Conservation (phyloP, 345 rosid species). For the Eutrema japonicum region DNA sequence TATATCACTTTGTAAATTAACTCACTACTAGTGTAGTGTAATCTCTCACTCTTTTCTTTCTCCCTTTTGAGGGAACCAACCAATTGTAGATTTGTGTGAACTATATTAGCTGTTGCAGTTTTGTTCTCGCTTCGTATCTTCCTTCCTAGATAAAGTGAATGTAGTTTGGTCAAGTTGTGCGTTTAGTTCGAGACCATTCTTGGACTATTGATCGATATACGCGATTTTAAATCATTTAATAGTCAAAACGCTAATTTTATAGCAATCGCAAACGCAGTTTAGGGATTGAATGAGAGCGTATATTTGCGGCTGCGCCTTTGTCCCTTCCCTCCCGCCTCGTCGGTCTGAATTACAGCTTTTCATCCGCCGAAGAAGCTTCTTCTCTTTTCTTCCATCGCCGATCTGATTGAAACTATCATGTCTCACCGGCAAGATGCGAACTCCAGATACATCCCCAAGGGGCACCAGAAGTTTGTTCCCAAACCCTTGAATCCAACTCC, state of each 20-base stretch:
- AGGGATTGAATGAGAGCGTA: slow-evolving; percentile 6
- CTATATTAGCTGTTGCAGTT: slow-evolving; percentile 13
- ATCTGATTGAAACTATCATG: slow-evolving; percentile 41
- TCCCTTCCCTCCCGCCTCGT: slow-evolving; percentile 18
- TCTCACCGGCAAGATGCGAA: slow-evolving; percentile 51
- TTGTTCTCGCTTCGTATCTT: neutral
- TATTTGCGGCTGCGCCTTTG: slow-evolving; percentile 7
- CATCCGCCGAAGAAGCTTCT: slow-evolving; percentile 3
- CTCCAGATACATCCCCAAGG: slow-evolving; percentile 45
- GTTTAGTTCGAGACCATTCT: neutral
- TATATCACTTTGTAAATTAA: slow-evolving; percentile 31
- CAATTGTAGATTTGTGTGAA: slow-evolving; percentile 32
- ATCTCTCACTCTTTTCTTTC: slow-evolving; percentile 5
- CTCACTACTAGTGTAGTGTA: neutral
- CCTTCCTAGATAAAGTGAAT: too few species aligned
- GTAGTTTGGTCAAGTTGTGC: neutral
- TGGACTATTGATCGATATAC: neutral
- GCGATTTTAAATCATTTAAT: neutral
- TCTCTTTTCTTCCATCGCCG: slow-evolving; percentile 16
- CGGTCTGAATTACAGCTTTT: slow-evolving; percentile 9
- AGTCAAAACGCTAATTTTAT: neutral
- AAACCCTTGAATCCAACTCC: slow-evolving; percentile 43
- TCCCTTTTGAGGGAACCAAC: slow-evolving; percentile 11
- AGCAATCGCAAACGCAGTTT: slow-evolving; percentile 19
- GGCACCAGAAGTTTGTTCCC: slow-evolving; percentile 56